Base-by-base conservation (phyloP, 306 rosid species). In the Ormosia semicastrata region DNA sequence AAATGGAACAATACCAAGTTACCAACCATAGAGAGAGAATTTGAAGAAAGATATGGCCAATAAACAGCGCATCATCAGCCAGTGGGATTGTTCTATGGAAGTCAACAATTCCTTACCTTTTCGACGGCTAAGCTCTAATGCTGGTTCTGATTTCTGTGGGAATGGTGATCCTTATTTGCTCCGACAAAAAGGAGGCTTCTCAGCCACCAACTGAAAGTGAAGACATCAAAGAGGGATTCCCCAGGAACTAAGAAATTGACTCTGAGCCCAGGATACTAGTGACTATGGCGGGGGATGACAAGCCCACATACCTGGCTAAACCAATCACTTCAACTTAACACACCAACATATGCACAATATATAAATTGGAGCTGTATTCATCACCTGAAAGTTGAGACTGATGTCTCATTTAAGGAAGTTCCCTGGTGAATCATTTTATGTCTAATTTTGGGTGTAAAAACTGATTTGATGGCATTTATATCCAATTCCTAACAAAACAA, bases 31-130 rank as follows among this genome's bases (percentile, higher is more conserved):
- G 0, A 77, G 7, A 37, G 24, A 41, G 13, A 44, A 4, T 54
- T 11, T 18, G 40, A 46, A 54, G 43, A 39, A 53, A 47, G 17
- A 69, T 66, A 74, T 29, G 57, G 41, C 58, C 84, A 11, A 0
- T 84, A 46, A 47, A 53, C 15, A 68, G 34, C 33, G 32, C 47
- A 62, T 44, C 83, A 69, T 15, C 77, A 29, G 14, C 3, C 30
- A 7, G 32, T 33, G 70, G 10, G 52, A 24, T 46, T 7, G 78
- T 54, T 13, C 32, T 75, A 7, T 86, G 91, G 97, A 85, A 70
- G 56, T 77, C 94, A 56, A 90, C 89, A 7, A 14, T 85, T 8
- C 91, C 90, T 7, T 90, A 92, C 58, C 91, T 88, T 32, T 88
- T 88, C 40, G 86, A 90, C 5, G 39, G 91, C 89, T 43, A 89